Percentiles rank a stretch among this genome's conserved stretches.
phyloP scores from a whole-genome alignment of 2,329 filamentous ascomycete genomes.

The Akanthomyces dipterigenus region DNA sequence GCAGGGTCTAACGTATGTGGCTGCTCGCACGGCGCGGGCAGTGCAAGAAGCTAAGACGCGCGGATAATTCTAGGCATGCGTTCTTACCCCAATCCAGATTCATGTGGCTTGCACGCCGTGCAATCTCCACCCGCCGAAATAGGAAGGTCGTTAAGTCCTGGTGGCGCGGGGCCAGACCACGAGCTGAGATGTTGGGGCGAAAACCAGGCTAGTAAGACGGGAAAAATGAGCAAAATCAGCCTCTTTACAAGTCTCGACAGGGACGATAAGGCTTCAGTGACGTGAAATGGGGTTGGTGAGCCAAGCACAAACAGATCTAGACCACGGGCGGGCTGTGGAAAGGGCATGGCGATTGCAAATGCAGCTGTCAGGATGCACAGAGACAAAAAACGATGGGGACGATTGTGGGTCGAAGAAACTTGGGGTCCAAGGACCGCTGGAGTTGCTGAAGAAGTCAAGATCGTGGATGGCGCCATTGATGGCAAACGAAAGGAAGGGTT shows the following conservation, averaged over 20 bases:
- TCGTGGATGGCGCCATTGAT: background rate
- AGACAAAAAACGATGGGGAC: background rate
- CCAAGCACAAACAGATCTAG: background rate
- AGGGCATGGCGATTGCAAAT: background rate
- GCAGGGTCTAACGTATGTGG: no score
- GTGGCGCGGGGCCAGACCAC: background rate
- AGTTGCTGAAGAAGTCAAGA: background rate
- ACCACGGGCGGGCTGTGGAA: background rate
- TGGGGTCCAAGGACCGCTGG: background rate
- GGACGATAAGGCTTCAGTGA: no score
- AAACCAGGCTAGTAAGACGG: background rate
- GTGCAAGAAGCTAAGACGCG: background rate
- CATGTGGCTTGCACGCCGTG: background rate
- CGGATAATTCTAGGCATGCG: background rate
- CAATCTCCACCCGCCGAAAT: background rate
- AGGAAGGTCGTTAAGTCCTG: background rate
- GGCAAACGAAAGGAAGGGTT: no score
- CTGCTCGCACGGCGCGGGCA: background rate
- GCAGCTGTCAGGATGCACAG: background rate
- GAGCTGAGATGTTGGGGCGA: slow-evolving; percentile 1
- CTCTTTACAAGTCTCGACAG: no score
- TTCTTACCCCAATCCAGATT: background rate
- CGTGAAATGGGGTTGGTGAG: no score
- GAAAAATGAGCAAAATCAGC: background rate
- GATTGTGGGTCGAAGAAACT: background rate